Conservation (phyloP, 2,329 filamentous ascomycete species). For the Colletotrichum zoysiae region DNA sequence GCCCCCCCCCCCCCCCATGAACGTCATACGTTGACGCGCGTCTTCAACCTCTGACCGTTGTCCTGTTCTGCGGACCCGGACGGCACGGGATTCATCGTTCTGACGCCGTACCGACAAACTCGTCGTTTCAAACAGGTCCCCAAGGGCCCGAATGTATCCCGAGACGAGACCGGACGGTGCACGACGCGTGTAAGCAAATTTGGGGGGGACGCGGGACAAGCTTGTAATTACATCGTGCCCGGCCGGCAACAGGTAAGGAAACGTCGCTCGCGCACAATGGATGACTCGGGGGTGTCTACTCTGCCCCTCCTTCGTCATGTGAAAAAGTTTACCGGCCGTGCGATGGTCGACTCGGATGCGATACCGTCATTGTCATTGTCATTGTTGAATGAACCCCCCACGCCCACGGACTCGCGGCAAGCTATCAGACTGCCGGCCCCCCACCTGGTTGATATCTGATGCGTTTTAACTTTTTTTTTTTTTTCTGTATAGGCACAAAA, state of each 20-base stretch:
- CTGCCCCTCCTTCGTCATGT: too few species aligned
- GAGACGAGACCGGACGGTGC: not conserved
- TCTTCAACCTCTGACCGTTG: not conserved
- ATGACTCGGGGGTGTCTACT: not conserved
- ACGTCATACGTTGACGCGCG: slow-evolving; percentile 4
- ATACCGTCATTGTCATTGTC: slow-evolving; percentile 9
- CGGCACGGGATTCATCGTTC: not conserved
- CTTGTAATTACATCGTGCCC: not conserved
- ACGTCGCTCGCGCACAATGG: not conserved
- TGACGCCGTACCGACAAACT: not conserved
- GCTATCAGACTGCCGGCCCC: slow-evolving; percentile 2
- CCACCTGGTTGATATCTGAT: slow-evolving; percentile 11
- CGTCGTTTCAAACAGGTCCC: not conserved
- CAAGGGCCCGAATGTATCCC: not conserved
- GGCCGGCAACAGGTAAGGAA: not conserved
- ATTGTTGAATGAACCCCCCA: slow-evolving; percentile 13
- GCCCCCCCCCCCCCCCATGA: too few species aligned
- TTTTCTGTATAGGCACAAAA: too few species aligned
- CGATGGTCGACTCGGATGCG: slow-evolving; percentile 5
- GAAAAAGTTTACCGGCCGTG: not conserved
- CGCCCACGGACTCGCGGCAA: slow-evolving; percentile 16
- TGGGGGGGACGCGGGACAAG: not conserved
- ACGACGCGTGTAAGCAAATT: not conserved
- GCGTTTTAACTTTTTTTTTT: not conserved
- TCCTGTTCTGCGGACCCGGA: not conserved